Base-by-base conservation (phyloP, 1,139 yeast species). In the Meyerozyma carpophila region DNA sequence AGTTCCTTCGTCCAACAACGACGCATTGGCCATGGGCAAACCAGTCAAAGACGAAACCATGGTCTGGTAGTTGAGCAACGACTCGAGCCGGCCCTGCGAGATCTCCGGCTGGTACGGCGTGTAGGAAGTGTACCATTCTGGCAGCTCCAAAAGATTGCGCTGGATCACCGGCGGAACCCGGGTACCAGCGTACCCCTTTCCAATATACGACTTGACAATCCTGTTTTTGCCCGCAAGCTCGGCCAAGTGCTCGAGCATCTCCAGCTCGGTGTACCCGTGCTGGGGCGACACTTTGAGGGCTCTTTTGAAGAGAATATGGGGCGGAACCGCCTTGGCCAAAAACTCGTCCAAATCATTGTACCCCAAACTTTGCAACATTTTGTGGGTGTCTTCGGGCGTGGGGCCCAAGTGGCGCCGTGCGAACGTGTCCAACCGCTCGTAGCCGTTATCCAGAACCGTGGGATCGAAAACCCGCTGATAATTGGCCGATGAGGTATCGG, bases 101-200 rank as follows among this genome's bases (percentile, higher is more conserved):
- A 93, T 91, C 65, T 93, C 98, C 2, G 98, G 97, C 68, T 93
- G 98, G 63, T 93, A 93, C 31, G 98, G 98, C 26, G 98, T 93
- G 63, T 93, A 93, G 0, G 97, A 88, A 32, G 98, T 93, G 70
- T 93, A 93, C 98, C 98, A 93, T 62, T 89, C 96, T 14, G 98
- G 98, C 50, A 84, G 81, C 65, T 93, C 98, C 49, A 93, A 72
- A 48, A 93, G 67, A 60, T 93, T 93, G 62, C 98, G 81, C 70
- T 88, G 95, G 56, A 93, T 87, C 37, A 91, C 97, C 4, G 96
- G 86, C 0, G 98, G 98, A 37, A 89, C 74, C 45, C 77, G 73
- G 2, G 98, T 91, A 44, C 95, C 96, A 55, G 88, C 87, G 66
- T 93, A 93, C 38, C 98, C 98, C 63, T 87, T 87, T 50, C 98